phyloP scores from a whole-genome alignment of 495 filamentous ascomycete genomes.

The Pyrenula aspistea region DNA sequence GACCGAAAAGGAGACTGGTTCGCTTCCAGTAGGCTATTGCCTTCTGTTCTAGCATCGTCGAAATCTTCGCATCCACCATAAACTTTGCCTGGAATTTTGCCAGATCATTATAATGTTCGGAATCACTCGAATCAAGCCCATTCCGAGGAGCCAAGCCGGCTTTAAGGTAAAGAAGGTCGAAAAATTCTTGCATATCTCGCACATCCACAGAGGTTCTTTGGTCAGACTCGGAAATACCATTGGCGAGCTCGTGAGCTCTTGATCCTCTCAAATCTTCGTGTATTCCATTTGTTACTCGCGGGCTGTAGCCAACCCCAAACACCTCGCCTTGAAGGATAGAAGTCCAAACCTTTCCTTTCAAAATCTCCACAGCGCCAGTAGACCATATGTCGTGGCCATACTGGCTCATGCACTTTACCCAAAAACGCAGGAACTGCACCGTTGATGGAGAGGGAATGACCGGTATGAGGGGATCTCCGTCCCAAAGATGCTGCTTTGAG shows the following conservation, averaged over 20 bases:
- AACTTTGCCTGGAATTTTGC: slow-evolving; percentile 32
- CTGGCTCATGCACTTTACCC: slow-evolving; percentile 54
- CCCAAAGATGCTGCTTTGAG: slow-evolving; percentile 56
- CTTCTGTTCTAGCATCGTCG: slow-evolving; percentile 38
- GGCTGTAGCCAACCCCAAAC: neutral
- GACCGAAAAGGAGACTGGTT: slow-evolving; percentile 62
- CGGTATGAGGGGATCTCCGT: slow-evolving; percentile 62
- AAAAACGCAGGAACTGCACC: slow-evolving; percentile 59
- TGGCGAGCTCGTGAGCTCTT: neutral
- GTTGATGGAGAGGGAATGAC: slow-evolving; percentile 67
- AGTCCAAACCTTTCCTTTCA: slow-evolving; percentile 45
- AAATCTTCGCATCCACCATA: slow-evolving; percentile 26
- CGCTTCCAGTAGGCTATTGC: slow-evolving; percentile 70
- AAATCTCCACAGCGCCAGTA: slow-evolving; percentile 43
- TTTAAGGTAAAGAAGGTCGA: slow-evolving; percentile 62
- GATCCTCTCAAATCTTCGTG: neutral
- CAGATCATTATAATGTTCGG: slow-evolving; percentile 30
- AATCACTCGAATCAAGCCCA: slow-evolving; percentile 10
- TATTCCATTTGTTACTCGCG: neutral
- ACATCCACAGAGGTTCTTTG: slow-evolving; percentile 2
- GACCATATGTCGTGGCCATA: slow-evolving; percentile 78
- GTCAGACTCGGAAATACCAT: slow-evolving; percentile 4
- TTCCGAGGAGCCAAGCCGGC: slow-evolving; percentile 21
- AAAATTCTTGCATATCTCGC: slow-evolving; percentile 55
- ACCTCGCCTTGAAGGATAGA: slow-evolving; percentile 19